Conservation (phyloP, 2,329 filamentous ascomycete genomes). For the Nigrograna mackinnonii region DNA sequence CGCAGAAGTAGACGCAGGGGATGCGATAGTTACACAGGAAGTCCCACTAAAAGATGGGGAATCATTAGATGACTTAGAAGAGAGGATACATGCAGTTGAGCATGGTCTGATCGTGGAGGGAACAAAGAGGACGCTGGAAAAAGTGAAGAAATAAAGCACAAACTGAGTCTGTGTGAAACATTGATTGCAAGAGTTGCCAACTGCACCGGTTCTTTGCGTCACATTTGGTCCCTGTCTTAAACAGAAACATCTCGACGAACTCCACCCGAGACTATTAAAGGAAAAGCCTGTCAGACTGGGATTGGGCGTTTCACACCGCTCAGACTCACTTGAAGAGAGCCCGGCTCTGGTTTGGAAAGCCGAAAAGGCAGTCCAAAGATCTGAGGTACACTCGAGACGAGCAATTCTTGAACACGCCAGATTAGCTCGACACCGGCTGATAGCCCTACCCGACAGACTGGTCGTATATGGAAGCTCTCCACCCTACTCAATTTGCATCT, state of each 20-base stretch:
- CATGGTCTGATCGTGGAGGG: conserved; percentile 80
- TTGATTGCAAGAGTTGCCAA: background rate
- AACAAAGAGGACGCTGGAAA: conserved; percentile 56
- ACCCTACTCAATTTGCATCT: too few relatives aligned
- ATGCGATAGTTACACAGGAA: conserved; percentile 71
- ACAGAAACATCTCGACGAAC: too few relatives aligned
- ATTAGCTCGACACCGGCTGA: too few relatives aligned
- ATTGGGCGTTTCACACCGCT: background rate
- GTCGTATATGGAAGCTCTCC: too few relatives aligned
- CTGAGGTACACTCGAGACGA: too few relatives aligned
- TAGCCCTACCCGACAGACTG: too few relatives aligned
- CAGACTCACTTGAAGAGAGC: background rate
- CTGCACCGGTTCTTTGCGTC: background rate
- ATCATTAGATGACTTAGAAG: conserved; percentile 65
- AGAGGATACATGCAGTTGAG: conserved; percentile 75
- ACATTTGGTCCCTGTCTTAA: background rate
- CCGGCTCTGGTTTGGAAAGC: too few relatives aligned
- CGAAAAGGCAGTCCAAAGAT: too few relatives aligned
- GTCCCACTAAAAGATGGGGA: conserved; percentile 64
- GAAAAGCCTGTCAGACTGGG: too few relatives aligned
- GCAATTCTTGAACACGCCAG: too few relatives aligned
- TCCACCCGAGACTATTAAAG: too few relatives aligned
- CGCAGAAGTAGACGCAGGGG: conserved; percentile 76
- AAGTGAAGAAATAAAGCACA: conserved; percentile 22
- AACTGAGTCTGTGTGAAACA: background rate